A percentile compares a stretch with the other conserved stretches of the same genome.
Conservation (phyloP, 176 grass and related monocot genomes). For the sorghum (Sorghum bicolor) region Sorghum_bicolor_NCBIv3 NC_012872.2:19161501-19162000, state of each 20-base stretch:
- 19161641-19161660: no score
- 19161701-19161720: no score
- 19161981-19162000: neutral
- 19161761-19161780: neutral
- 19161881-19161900: neutral
- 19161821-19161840: neutral
- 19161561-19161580: neutral
- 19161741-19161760: neutral
- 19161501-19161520: neutral
- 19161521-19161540: no score
- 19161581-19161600: neutral
- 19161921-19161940: neutral
- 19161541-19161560: no score
- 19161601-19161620: accelerated
- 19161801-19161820: neutral
- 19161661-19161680: neutral
- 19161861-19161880: neutral
- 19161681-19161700: no score
- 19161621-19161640: no score
- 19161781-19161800: neutral
- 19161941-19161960: neutral
- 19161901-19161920: neutral
- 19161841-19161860: neutral
- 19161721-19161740: no score
- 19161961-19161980: neutral